Evolutionary conservation across 2,329 filamentous ascomycete species (phyloP), one percentile per base, ranked within the genome.

Genomic region (Trichoderma citrinoviride): DNA sequence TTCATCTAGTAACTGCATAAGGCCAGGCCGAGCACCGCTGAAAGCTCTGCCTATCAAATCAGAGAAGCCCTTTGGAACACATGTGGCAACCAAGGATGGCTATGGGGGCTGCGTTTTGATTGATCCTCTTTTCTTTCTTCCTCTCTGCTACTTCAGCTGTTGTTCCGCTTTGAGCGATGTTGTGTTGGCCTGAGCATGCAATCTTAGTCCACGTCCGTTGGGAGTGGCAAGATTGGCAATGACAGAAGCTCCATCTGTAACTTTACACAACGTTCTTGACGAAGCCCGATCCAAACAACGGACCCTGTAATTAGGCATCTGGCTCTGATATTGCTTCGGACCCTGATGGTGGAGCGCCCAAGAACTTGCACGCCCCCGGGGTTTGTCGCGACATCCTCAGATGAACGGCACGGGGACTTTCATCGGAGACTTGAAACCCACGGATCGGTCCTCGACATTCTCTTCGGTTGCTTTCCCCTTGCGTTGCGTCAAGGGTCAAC

Each of bases 1-100:
- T 53, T 17, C 25, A 25, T 21, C 21, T 41, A 37, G n/a, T n/a
- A 33, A 58, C n/a, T 47, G 27, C 47, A 65, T 47, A 54, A 10
- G n/a, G 21, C 25, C 40, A 40, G 40, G 27, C 19, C 19, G 25
- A 41, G 17, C 41, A 33, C 44, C 19, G 17, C 17, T 25, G 50
- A 64, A 64, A 50, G 41, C 25, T 50, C 61, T 44, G 41, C 41
- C 41, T 56, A 33, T 58, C 61, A 58, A 19, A 37, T 55, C 1
- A 23, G 14, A 58, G 44, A 44, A 44, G 44, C 33, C 33, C 46
- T 23, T 21, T 25, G 37, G 61, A 50, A 61, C 41, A 50, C 43
- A 7, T 47, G 63, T 65, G 55, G 55, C 50, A 56, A 49, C 49
- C 27, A 43, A 41, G 46, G 58, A 33, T 63, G 44, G 50, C 41